These are phyloP conservation scores for Lipomyces yamadae DNA, from an alignment of 805 yeast species.

Conservation along the genomic window DNA sequence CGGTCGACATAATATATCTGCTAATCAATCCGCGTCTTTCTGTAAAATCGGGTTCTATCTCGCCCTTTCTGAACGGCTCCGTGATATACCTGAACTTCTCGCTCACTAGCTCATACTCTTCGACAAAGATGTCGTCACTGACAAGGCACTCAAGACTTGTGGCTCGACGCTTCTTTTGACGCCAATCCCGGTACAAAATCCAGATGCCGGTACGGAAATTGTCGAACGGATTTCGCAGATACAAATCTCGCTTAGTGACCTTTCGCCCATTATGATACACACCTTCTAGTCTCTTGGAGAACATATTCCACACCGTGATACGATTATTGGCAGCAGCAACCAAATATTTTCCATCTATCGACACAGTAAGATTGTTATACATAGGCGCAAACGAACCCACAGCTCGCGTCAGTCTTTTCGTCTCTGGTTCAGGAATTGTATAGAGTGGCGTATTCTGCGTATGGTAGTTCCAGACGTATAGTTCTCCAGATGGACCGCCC, in stretches of 20 bases:
- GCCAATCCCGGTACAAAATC: slow-evolving; percentile 26
- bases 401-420: neutral
- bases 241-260: slow-evolving; percentile 9
- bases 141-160: slow-evolving; percentile 3
- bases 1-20: neutral
- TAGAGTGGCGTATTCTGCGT: slow-evolving; percentile 12
- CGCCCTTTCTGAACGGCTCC: slow-evolving; percentile 14
- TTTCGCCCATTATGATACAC: slow-evolving; percentile 27
- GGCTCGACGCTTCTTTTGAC: neutral
- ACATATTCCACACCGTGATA: slow-evolving; percentile 26
- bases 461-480: slow-evolving; percentile 27
- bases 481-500: slow-evolving; percentile 24
- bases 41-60: neutral
- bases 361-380: slow-evolving; percentile 17
- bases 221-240: slow-evolving; percentile 19
- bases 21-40: neutral
- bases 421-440: slow-evolving; percentile 15
- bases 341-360: slow-evolving; percentile 24
- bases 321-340: slow-evolving; percentile 22
- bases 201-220: slow-evolving; percentile 20
- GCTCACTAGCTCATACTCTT: slow-evolving; percentile 19
- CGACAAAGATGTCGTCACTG: slow-evolving; percentile 9
- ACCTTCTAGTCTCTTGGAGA: slow-evolving; percentile 18
- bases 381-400: slow-evolving; percentile 8
- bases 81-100: slow-evolving; percentile 19